Percentiles rank a stretch among this genome's conserved stretches.
phyloP scores from a whole-genome alignment of 2,329 filamentous ascomycete genomes.

The Rhynchosporium secalis region DNA sequence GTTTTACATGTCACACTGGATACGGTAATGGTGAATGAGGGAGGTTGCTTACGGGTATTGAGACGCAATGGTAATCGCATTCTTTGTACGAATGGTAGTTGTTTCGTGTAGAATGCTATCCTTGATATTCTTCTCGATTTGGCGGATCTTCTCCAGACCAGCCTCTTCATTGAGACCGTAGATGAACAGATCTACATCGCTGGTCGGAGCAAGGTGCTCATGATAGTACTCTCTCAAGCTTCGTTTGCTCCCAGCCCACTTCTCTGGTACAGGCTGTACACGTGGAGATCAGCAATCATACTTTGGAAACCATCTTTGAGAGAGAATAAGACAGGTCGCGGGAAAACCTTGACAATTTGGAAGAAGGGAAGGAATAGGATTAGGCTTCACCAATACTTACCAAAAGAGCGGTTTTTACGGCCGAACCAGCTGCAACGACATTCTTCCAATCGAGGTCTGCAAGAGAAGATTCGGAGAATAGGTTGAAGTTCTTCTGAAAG shows the following conservation, averaged over 20 bases:
- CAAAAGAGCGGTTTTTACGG: constrained; percentile 76
- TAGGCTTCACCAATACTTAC: too few species aligned
- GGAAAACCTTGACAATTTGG: too few species aligned
- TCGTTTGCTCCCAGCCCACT: constrained; percentile 62
- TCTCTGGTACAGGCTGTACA: constrained; percentile 57
- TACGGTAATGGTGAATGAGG: too few species aligned
- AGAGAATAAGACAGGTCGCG: too few species aligned
- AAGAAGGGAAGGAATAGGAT: too few species aligned
- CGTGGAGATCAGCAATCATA: too few species aligned
- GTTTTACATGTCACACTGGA: too few species aligned
- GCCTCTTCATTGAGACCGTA: constrained; percentile 77
- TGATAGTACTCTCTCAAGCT: constrained; percentile 74
- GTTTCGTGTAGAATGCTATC: constrained; percentile 81
- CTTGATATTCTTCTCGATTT: constrained; percentile 73
- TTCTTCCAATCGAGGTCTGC: constrained; percentile 79
- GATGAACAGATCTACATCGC: constrained; percentile 83
- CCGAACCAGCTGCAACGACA: constrained; percentile 77
- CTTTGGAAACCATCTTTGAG: too few species aligned
- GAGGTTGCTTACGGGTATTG: constrained; percentile 60
- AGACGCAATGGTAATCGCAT: constrained; percentile 81
- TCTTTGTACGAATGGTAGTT: constrained; percentile 81
- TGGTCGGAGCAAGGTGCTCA: constrained; percentile 76
- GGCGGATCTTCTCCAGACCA: constrained; percentile 78
- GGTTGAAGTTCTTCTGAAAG: constrained; percentile 75
- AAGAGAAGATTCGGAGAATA: constrained; percentile 80